Evolutionary conservation across 352 stramenopile species (phyloP).

Genomic region (Phytopythium chamaehyphon): DNA sequence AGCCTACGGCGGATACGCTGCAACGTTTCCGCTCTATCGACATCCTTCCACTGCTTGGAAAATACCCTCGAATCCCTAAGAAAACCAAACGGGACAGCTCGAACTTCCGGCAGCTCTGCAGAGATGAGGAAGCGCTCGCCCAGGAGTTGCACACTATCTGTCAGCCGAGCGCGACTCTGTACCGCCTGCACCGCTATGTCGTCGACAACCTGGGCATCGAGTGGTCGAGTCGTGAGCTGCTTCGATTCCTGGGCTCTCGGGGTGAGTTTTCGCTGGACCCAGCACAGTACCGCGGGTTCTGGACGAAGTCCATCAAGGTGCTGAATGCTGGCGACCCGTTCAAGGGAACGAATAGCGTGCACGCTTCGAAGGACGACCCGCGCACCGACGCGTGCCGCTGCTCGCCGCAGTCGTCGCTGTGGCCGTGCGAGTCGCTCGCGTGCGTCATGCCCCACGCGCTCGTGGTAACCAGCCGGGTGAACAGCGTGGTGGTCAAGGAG

Average conservation of each 20-base stretch:
- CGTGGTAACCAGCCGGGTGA: conserved; percentile 27
- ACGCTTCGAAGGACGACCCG: conserved; percentile 26
- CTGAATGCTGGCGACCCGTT: conserved; percentile 17
- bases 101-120: background rate
- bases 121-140: conserved; percentile 30
- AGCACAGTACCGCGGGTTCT: conserved; percentile 20
- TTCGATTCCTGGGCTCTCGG: conserved; percentile 32
- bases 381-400: conserved; percentile 42
- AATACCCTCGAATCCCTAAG: conserved; percentile 44
- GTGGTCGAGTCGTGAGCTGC: conserved; percentile 35
- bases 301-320: conserved; percentile 17
- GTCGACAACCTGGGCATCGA: conserved; percentile 36
- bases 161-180: conserved; percentile 54
- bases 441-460: conserved; percentile 57
- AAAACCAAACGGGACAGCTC: background rate
- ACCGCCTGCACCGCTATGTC: conserved; percentile 52
- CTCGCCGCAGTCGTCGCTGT: conserved; percentile 14
- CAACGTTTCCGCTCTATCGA: conserved; percentile 33
- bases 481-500: conserved; percentile 7
- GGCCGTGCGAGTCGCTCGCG: conserved; percentile 46
- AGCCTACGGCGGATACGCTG: conserved; percentile 45
- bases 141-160: conserved; percentile 32
- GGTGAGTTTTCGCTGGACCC: conserved; percentile 37
- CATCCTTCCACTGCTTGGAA: conserved; percentile 39
- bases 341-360: conserved; percentile 12